These are phyloP conservation scores for Entoloma clypeatum DNA, from an alignment of 1,284 basidiomycete genomes.

Conservation along the genomic window DNA sequence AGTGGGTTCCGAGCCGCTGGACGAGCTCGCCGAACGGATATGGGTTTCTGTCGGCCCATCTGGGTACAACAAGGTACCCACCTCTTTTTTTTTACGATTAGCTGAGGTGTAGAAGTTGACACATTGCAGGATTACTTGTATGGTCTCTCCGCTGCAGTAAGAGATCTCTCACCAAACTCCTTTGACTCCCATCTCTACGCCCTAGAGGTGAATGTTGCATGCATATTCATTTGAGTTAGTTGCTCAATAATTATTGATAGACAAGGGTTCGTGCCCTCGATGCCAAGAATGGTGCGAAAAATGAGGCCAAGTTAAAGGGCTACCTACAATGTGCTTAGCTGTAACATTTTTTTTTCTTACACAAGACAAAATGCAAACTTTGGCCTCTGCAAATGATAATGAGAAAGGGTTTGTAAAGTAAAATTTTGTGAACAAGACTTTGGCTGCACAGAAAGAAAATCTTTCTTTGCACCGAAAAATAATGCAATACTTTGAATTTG, in stretches of 20 bases:
- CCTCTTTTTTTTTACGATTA: not conserved
- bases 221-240: not conserved
- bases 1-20: conserved; percentile 79
- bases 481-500: too few species aligned
- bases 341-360: too few species aligned
- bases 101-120: not conserved
- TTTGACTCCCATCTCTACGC: conserved; percentile 75
- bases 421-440: too few species aligned
- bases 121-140: conserved; percentile 71
- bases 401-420: too few species aligned
- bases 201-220: conserved; percentile 50
- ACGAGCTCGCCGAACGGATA: conserved; percentile 63
- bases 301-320: too few species aligned
- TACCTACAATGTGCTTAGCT: too few species aligned
- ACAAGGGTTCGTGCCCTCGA: conserved; percentile 16
- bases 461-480: too few species aligned
- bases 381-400: too few species aligned
- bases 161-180: conserved; percentile 68
- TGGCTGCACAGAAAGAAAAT: too few species aligned
- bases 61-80: conserved; percentile 71
- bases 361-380: too few species aligned
- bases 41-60: conserved; percentile 77
- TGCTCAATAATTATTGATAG: conserved; percentile 2
- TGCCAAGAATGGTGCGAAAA: conserved; percentile 5
- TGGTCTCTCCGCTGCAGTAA: conserved; percentile 63